Evolutionary conservation across 2,329 filamentous ascomycete genomes (phyloP).

Genomic region (Paraphoma chrysanthemicola): DNA sequence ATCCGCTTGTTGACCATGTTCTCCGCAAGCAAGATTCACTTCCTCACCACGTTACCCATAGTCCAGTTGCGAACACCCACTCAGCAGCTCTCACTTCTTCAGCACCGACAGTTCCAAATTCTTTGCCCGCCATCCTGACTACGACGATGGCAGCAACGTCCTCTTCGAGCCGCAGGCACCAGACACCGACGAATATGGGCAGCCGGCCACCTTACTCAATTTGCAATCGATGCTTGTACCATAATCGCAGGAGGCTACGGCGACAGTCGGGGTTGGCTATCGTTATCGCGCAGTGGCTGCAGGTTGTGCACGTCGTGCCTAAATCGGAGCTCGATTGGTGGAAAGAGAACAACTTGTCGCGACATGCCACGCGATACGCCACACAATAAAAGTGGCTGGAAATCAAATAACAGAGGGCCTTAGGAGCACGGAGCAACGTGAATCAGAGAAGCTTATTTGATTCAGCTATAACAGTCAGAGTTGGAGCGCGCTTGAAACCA

Average conservation of each 20-base stretch:
- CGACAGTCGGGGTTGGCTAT: constrained; percentile 11
- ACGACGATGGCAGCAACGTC: constrained; percentile 11
- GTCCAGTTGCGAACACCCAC: constrained; percentile 7
- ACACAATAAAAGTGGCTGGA: no score
- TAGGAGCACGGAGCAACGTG: no score
- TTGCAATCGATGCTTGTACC: constrained; percentile 14
- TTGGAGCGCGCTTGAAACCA: no score
- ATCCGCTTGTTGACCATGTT: background rate
- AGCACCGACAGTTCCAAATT: constrained; percentile 7
- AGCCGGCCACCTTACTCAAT: constrained; percentile 9
- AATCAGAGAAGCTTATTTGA: no score
- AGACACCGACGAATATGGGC: constrained; percentile 7
- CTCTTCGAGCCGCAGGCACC: constrained; percentile 13
- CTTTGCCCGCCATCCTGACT: constrained; percentile 14
- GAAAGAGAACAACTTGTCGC: constrained; percentile 10
- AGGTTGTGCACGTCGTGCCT: constrained; percentile 11
- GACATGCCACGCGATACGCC: constrained; percentile 9
- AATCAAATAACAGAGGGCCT: no score
- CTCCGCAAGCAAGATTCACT: background rate
- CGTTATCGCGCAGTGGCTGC: constrained; percentile 5
- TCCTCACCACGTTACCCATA: constrained; percentile 1
- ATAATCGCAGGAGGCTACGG: constrained; percentile 6
- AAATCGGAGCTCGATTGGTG: constrained; percentile 11
- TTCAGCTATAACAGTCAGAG: no score
- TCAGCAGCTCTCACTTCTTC: background rate